Conservation (phyloP, 768 basidiomycete genomes). For the Inosperma sp. region DNA sequence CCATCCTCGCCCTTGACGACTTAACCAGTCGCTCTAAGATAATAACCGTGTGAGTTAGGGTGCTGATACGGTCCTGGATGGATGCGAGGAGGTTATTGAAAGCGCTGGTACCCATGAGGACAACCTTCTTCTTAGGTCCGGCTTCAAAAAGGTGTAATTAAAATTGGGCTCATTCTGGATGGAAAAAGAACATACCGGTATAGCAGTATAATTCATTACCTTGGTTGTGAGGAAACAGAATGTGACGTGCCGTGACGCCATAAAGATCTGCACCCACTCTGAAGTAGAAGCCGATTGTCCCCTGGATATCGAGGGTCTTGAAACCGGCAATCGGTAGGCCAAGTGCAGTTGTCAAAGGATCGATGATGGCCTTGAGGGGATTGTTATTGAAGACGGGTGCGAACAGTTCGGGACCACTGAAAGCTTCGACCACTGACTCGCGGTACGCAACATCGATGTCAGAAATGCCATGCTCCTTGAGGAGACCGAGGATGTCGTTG, state of each 20-base stretch:
- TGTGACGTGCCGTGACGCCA: constrained; percentile 32
- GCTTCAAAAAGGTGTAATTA: constrained; percentile 21
- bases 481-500: constrained; percentile 25
- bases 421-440: constrained; percentile 24
- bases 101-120: constrained; percentile 31
- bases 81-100: constrained; percentile 28
- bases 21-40: neutral
- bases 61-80: constrained; percentile 29
- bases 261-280: constrained; percentile 27
- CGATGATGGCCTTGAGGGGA: constrained; percentile 32
- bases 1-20: neutral
- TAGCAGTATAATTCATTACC: constrained; percentile 27
- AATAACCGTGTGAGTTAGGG: constrained; percentile 13
- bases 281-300: constrained; percentile 38
- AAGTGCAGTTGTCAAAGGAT: constrained; percentile 32
- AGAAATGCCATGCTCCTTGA: constrained; percentile 26
- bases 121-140: constrained; percentile 33
- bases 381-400: constrained; percentile 25
- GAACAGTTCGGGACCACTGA: constrained; percentile 21
- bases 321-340: constrained; percentile 31
- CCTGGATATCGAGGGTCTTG: constrained; percentile 29
- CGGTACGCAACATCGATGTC: constrained; percentile 37
- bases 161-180: constrained; percentile 22
- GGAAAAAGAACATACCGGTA: constrained; percentile 28
- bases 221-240: constrained; percentile 25